Base-by-base conservation (phyloP, 495 filamentous ascomycete species). In the Opeltia flavorubescens region DNA sequence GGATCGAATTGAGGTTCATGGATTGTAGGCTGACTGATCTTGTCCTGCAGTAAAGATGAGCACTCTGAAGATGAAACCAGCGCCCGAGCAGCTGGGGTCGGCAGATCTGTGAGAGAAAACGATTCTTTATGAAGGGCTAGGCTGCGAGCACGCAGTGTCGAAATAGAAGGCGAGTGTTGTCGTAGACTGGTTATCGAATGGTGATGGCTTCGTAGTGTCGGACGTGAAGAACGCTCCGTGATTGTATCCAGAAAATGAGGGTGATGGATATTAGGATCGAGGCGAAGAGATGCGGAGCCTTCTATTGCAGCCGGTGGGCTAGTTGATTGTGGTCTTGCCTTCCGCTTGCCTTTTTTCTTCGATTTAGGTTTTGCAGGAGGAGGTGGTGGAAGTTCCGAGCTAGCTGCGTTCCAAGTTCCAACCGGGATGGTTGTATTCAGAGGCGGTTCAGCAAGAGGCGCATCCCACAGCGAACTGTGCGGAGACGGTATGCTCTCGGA, bases 1-100 rank as follows among this genome's bases (percentile, higher is more conserved):
- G 68, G 66, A 34, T 66, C 66, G 43, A 59, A 64, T 27, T 28
- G 48, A 7, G 70, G 70, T 23, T 56, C 51, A 24, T 55, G 42
- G n/a, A 61, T 57, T 9, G 47, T 51, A 6, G 62, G 57, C n/a
- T 59, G 55, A 3, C 60, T 59, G 2, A 51, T 11, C 51, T 50
- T 13, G 20, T 39, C 21, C 34, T 42, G n/a, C 23, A 29, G 31
- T 43, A 49, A 28, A 36, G 47, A 42, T 49, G 43, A 25, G 57
- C 50, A 49, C 54, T 55, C 31, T 59, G 59, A 33, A 55, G 62
- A 15, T 44, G 25, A 23, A 50, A 47, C 38, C 55, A 62, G 31
- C 50, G 56, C 20, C 51, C 51, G 29, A 24, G 34, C 27, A 5
- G 30, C 21, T 12, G 44, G 34, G 17, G 47, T 24, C 4, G 51